phyloP scores from a whole-genome alignment of 495 filamentous ascomycete species.

The Podospora pseudopauciseta region DNA sequence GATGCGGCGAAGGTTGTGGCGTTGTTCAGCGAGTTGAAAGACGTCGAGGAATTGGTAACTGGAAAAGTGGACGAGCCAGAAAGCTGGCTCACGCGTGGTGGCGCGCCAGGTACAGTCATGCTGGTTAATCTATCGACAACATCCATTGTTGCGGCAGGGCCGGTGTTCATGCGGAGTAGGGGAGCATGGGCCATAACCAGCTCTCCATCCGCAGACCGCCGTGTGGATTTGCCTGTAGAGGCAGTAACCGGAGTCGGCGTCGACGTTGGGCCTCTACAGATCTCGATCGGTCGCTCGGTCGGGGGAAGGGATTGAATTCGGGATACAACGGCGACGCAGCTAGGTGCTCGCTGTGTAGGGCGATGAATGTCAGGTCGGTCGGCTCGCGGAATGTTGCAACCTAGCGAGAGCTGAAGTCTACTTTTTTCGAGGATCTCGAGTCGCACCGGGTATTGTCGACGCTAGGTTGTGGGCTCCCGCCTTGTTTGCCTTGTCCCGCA shows the following conservation, averaged over 20 bases:
- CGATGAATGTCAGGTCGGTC: background rate
- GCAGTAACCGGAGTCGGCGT: conserved; percentile 9
- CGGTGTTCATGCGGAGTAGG: conserved; percentile 50
- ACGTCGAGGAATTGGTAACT: conserved; percentile 45
- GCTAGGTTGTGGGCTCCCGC: conserved; percentile 12
- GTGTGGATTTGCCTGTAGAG: conserved; percentile 20
- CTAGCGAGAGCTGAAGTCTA: background rate
- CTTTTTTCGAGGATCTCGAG: conserved; percentile 1
- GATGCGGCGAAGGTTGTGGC: conserved; percentile 37
- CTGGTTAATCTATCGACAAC: conserved; percentile 33
- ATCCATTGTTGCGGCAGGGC: conserved; percentile 42
- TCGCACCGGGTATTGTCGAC: conserved; percentile 2
- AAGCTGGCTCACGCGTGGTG: conserved; percentile 50
- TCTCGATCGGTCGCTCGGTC: conserved; percentile 10
- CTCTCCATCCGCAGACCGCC: conserved; percentile 36
- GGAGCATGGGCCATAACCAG: conserved; percentile 50
- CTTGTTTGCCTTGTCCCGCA: conserved; percentile 7
- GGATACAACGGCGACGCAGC: background rate
- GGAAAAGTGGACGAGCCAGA: conserved; percentile 50
- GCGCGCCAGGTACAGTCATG: conserved; percentile 43
- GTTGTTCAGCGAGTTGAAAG: conserved; percentile 46
- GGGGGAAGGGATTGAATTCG: background rate
- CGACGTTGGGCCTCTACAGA: background rate
- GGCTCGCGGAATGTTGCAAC: background rate
- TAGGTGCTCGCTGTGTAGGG: background rate